These are phyloP conservation scores for Hordeum pubiflorum DNA, from an alignment of 202 grass and related monocot genomes.

Conservation along the genomic window DNA sequence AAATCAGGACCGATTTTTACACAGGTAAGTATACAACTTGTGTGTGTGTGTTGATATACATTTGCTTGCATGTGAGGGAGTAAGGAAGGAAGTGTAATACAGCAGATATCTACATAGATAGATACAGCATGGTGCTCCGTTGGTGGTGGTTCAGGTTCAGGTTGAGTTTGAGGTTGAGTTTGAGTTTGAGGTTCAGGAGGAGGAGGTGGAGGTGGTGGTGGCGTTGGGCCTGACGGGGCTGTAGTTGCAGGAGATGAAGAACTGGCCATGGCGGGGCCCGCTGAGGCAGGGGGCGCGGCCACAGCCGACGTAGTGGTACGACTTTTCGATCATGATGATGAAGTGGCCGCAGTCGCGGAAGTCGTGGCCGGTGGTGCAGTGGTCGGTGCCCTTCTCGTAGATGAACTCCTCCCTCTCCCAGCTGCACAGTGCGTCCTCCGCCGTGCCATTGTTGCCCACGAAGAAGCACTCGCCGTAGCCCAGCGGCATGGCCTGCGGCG, in stretches of 20 bases:
- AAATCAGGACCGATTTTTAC: neutral
- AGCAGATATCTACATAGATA: neutral
- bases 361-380: neutral
- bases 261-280: neutral
- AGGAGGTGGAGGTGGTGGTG: neutral
- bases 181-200: neutral
- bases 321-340: neutral
- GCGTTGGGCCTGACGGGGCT: neutral
- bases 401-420: neutral
- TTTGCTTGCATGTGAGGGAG: neutral
- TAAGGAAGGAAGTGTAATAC: no score
- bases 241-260: slow-evolving; percentile 14
- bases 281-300: neutral
- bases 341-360: slow-evolving; percentile 2
- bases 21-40: neutral
- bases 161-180: no score
- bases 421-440: neutral
- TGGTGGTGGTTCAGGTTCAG: no score
- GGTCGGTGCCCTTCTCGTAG: neutral
- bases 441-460: neutral
- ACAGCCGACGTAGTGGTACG: neutral
- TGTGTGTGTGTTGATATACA: neutral
- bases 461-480: slow-evolving; percentile 15
- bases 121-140: neutral
- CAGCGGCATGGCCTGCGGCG: neutral